Evolutionary conservation across 1,139 yeast species (phyloP).

Genomic region (Suhomyces choctaworum): DNA sequence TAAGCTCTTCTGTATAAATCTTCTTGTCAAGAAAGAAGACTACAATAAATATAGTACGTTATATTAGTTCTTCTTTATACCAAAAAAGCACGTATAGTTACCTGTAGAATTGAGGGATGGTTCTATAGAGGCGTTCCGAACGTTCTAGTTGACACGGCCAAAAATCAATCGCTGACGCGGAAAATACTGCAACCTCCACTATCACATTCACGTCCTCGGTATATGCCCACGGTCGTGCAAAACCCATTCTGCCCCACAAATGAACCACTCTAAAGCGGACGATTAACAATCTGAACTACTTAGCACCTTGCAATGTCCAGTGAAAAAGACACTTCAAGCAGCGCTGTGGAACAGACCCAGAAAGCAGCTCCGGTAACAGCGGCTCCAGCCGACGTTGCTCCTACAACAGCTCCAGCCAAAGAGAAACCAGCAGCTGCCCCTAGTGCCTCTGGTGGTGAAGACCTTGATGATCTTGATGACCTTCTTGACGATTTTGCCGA

Average conservation of each 20-base stretch:
- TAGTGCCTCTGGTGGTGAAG: slow-evolving; percentile 42
- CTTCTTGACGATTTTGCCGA: slow-evolving; percentile 76
- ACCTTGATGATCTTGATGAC: slow-evolving; percentile 74
- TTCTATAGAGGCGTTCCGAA: too few species aligned
- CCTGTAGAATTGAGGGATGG: too few species aligned
- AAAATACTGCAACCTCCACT: too few species aligned
- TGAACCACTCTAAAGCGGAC: too few species aligned
- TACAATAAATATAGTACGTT: too few species aligned
- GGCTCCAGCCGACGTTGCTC: not conserved
- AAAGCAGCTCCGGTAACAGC: not conserved
- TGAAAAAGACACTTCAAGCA: slow-evolving; percentile 1
- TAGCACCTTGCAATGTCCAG: slow-evolving; percentile 9
- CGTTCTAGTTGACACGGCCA: too few species aligned
- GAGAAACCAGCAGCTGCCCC: slow-evolving; percentile 3
- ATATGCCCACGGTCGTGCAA: too few species aligned
- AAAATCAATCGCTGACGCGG: too few species aligned
- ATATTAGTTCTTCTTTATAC: too few species aligned
- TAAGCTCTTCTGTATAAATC: too few species aligned
- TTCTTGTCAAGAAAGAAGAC: too few species aligned
- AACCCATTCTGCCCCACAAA: slow-evolving; percentile 10
- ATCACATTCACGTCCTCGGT: slow-evolving; percentile 5
- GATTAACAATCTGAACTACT: not conserved
- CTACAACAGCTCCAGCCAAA: not conserved
- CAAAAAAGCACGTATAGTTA: too few species aligned
- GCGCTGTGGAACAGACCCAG: not conserved